A percentile compares a stretch with the other conserved stretches of the same genome.
phyloP scores from a whole-genome alignment of 2,329 filamentous ascomycete species.

The Thelonectria rubi region DNA sequence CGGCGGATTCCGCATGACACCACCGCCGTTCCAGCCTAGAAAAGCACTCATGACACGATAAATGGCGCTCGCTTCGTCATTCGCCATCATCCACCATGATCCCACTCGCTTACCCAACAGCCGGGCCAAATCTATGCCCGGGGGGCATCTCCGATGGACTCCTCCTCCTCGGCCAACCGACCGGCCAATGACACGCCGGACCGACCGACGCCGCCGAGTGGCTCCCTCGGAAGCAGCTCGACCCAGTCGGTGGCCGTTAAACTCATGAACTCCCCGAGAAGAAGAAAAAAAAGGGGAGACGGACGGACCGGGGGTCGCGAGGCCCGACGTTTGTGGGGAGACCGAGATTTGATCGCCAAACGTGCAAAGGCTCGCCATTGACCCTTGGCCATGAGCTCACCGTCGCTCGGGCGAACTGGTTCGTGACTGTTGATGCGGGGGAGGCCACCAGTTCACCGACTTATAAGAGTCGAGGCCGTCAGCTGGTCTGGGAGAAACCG shows the following conservation, averaged over 20 bases:
- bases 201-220: slow-evolving; percentile 26
- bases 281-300: too few species aligned
- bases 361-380: slow-evolving; percentile 18
- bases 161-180: background rate
- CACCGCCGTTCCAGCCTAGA: background rate
- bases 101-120: background rate
- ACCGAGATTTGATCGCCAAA: slow-evolving; percentile 18
- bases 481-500: background rate
- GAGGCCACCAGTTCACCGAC: too few species aligned
- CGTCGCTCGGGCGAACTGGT: background rate
- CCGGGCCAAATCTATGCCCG: background rate
- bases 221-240: slow-evolving; percentile 7
- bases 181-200: slow-evolving; percentile 16
- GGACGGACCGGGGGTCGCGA: slow-evolving; percentile 21
- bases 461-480: slow-evolving; percentile 15
- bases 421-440: background rate
- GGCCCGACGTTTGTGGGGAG: slow-evolving; percentile 20
- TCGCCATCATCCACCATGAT: background rate
- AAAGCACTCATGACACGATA: background rate
- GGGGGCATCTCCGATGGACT: background rate
- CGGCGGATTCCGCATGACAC: background rate
- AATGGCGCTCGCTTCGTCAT: too few species aligned
- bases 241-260: background rate
- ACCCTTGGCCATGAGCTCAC: slow-evolving; percentile 25
- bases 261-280: slow-evolving; percentile 9